Base-by-base conservation (phyloP, 164 flowering plant genomes). In the Nymphaea colorata region DNA sequence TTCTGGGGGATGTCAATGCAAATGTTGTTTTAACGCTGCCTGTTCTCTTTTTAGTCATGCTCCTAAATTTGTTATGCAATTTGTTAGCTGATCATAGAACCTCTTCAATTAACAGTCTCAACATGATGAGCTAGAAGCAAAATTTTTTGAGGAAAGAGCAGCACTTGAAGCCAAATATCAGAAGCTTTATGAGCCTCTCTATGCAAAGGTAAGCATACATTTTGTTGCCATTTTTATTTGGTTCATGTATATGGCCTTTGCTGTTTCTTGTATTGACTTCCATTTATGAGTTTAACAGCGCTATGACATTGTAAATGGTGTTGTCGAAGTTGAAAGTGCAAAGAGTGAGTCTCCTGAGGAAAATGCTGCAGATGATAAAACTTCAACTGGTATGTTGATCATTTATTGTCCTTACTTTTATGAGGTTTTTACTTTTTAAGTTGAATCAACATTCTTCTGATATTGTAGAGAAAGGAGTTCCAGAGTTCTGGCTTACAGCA, bases 401-500 rank as follows among this genome's bases (percentile, higher is more conserved):
- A 12, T 7, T 17, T 8, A 61, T 61, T 61, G 57, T 51, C 57
- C 14, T 51, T 51, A 15, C 57, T 51, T 51, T 51, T 8, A 51
- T 5, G 14, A 15, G 14, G 8, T 8, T 51, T 51, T 15, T 4
- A 8, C 14, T 51, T 25, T 25, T 1, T 25, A 61, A 17, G 42
- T 61, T 61, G 64, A 61, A 11, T 61, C 3, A 17, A 17, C 4
- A 6, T 10, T 61, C 36, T 41, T 11, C 17, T 7, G 3, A 2
- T 25, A 16, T 61, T 57, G 18, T 16, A 88, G 98, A 79, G 75
- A 90, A 90, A 77, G 96, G 98, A 59, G 91, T 92, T 10, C 98
- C 98, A 51, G 81, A 81, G 55, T 92, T 92, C 72, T 92, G 98
- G 98, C 84, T 92, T 6, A 87, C 67, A 68, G 98, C 96, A 55